Base-by-base conservation (phyloP, 2,329 filamentous ascomycete genomes). In the Pseudonectria foliicola region DNA sequence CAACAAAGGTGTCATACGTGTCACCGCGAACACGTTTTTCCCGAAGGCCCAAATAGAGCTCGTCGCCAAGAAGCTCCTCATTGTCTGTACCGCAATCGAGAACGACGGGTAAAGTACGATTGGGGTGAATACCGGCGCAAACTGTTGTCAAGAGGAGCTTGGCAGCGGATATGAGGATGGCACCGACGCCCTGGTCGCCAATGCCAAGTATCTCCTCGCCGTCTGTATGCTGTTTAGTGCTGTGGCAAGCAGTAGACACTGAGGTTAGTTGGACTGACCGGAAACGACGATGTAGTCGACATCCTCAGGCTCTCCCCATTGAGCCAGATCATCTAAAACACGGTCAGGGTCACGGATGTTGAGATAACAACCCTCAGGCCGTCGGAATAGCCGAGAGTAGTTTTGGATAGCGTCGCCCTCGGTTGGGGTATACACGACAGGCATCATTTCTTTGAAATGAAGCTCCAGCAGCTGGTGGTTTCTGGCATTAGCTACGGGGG, bases 241-340 rank as follows among this genome's bases (percentile, higher is more conserved):
- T 2, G 1, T 3, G 29, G 10, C 31, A 15, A 35, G 35, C 16
- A 10, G 15, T 13, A 7, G 8, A 25, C 10, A 15, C 13, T 7
- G 16, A 6, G 11, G 5, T 13, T 10, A 4, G 14, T 10, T 1
- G 3, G 13, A 66, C 42, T 65, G 66, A 68, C 89, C 86, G 28
- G 82, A 87, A 6, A 92, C 85, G 6, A 92, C 87, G 42, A 95
- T 92, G 49, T 93, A 81, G 59, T 94, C 88, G 24, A 94, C 78
- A 37, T 92, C 85, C 3, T 88, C 82, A 0, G 74, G 63, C 1
- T 64, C 63, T 0, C 80, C 83, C 71, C 81, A 89, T 41, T 82
- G 76, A 0, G 73, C 68, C 2, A 93, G 62, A 39, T 80, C 73
- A 29, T 79, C 66, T 24, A 82, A 71, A 3, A 93, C 73, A 5